These are phyloP conservation scores for Penicillium griseofulvum DNA, from an alignment of 2,329 filamentous ascomycete genomes.

Conservation along the genomic window DNA sequence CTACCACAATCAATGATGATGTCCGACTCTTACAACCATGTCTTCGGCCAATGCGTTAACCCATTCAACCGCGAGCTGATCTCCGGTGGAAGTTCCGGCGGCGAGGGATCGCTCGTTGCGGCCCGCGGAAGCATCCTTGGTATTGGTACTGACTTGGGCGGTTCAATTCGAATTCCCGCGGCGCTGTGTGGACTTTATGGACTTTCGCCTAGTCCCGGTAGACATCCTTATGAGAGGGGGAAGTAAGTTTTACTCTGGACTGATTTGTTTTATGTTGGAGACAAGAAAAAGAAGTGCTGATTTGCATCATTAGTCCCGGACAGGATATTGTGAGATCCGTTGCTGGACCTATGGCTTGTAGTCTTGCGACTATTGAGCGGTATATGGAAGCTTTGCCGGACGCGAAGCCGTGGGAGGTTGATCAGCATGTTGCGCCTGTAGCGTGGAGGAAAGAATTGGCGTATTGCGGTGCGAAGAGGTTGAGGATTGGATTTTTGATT, in stretches of 20 bases:
- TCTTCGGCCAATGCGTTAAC: constrained; percentile 56
- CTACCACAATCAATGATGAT: constrained; percentile 28
- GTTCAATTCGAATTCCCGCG: constrained; percentile 55
- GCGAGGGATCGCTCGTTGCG: constrained; percentile 52
- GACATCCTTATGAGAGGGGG: constrained; percentile 37
- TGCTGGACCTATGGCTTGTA: constrained; percentile 30
- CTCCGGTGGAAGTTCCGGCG: constrained; percentile 56
- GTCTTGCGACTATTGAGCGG: constrained; percentile 27
- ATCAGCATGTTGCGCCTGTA: constrained; percentile 37
- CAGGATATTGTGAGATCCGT: constrained; percentile 30
- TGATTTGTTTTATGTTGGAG: not conserved
- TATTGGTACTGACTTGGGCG: constrained; percentile 55
- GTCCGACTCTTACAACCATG: constrained; percentile 34
- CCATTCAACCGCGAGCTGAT: constrained; percentile 52
- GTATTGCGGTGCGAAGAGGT: constrained; percentile 37
- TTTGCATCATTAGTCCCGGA: constrained; percentile 15
- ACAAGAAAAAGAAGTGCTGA: not conserved
- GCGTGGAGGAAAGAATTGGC: constrained; percentile 35
- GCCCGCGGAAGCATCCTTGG: constrained; percentile 52
- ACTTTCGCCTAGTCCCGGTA: constrained; percentile 39
- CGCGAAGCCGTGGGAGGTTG: constrained; percentile 37
- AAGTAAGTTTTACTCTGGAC: constrained; percentile 27
- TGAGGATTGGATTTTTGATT: constrained; percentile 61
- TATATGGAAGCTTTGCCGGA: constrained; percentile 37
- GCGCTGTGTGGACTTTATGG: constrained; percentile 57